phyloP scores from a whole-genome alignment of 1,139 yeast species.

The Yamadazyma epiphylla region DNA sequence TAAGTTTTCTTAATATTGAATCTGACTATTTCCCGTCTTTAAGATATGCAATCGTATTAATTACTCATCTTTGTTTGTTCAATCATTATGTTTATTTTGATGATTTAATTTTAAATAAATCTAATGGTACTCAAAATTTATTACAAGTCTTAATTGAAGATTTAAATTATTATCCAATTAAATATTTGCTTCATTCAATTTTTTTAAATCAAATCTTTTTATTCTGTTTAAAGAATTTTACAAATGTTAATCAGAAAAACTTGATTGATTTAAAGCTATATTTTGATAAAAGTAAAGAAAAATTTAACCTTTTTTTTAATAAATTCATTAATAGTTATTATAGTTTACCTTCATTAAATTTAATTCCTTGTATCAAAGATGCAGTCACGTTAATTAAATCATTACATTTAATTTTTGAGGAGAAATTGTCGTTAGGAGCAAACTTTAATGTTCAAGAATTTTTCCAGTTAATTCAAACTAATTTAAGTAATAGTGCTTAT shows the following conservation, averaged over 20 bases:
- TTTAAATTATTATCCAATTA: slow-evolving; percentile 13
- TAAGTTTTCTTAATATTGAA: slow-evolving; percentile 29
- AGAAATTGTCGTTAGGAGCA: slow-evolving; percentile 3
- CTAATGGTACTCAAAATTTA: slow-evolving; percentile 12
- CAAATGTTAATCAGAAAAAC: slow-evolving; percentile 1
- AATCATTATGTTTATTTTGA: slow-evolving; percentile 24
- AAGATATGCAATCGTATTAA: slow-evolving; percentile 25
- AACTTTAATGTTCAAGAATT: slow-evolving; percentile 7
- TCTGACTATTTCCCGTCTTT: slow-evolving; percentile 30
- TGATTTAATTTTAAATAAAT: slow-evolving; percentile 9
- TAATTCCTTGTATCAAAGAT: slow-evolving; percentile 8
- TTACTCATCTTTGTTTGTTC: slow-evolving; percentile 22
- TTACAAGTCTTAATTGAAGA: slow-evolving; percentile 9
- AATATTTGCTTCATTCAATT: slow-evolving; percentile 18
- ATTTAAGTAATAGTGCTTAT: slow-evolving; percentile 10
- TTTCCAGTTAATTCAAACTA: slow-evolving; percentile 6
- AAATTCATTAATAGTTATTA: slow-evolving; percentile 10
- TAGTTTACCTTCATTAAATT: slow-evolving; percentile 2
- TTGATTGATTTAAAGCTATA: slow-evolving; percentile 9
- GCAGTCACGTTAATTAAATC: slow-evolving; percentile 9
- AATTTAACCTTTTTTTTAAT: slow-evolving; percentile 8
- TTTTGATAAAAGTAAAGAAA: slow-evolving; percentile 5
- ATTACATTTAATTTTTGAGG: slow-evolving; percentile 7
- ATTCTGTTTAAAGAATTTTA: slow-evolving; percentile 15
- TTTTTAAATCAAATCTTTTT: slow-evolving; percentile 23